phyloP scores from a whole-genome alignment of 2,329 filamentous ascomycete genomes.

The Penicillium verrucosum region DNA sequence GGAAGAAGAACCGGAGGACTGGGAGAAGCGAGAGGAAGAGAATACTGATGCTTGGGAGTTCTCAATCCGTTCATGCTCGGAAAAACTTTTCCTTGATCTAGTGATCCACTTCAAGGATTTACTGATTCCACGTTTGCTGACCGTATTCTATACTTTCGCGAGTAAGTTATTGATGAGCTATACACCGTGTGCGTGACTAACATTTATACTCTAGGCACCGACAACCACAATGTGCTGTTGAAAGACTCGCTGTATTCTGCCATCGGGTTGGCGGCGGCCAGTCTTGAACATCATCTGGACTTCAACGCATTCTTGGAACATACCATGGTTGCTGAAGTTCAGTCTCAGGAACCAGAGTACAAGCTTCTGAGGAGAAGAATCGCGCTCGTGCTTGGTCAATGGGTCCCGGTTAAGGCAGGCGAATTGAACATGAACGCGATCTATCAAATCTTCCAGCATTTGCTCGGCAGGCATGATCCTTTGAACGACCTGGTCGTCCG shows the following conservation, averaged over 20 bases:
- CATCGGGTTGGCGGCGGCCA: slow-evolving; percentile 77
- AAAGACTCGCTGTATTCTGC: slow-evolving; percentile 96
- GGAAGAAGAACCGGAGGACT: slow-evolving; percentile 93
- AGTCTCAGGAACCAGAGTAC: slow-evolving; percentile 63
- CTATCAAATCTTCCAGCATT: slow-evolving; percentile 84
- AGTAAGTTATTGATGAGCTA: slow-evolving; percentile 45
- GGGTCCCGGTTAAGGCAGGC: slow-evolving; percentile 75
- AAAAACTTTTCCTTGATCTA: slow-evolving; percentile 89
- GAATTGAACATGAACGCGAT: slow-evolving; percentile 67
- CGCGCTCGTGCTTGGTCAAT: slow-evolving; percentile 83
- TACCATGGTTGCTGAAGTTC: slow-evolving; percentile 74
- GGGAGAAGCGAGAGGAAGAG: slow-evolving; percentile 86
- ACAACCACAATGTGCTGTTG: slow-evolving; percentile 68
- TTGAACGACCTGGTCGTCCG: slow-evolving; percentile 89
- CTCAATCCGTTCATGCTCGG: slow-evolving; percentile 85
- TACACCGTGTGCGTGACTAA: slow-evolving; percentile 14
- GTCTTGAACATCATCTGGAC: slow-evolving; percentile 71
- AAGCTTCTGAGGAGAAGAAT: slow-evolving; percentile 84
- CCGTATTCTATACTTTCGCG: slow-evolving; percentile 77
- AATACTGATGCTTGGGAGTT: slow-evolving; percentile 86
- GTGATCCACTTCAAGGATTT: slow-evolving; percentile 83
- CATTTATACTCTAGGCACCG: slow-evolving; percentile 40
- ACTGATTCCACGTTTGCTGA: slow-evolving; percentile 72
- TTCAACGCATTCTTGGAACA: slow-evolving; percentile 76
- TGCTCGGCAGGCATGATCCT: slow-evolving; percentile 72